Evolutionary conservation across 441 rosid genomes (phyloP), one percentile per base, ranked within the genome.

Genomic region (Caryocar brasiliense): DNA sequence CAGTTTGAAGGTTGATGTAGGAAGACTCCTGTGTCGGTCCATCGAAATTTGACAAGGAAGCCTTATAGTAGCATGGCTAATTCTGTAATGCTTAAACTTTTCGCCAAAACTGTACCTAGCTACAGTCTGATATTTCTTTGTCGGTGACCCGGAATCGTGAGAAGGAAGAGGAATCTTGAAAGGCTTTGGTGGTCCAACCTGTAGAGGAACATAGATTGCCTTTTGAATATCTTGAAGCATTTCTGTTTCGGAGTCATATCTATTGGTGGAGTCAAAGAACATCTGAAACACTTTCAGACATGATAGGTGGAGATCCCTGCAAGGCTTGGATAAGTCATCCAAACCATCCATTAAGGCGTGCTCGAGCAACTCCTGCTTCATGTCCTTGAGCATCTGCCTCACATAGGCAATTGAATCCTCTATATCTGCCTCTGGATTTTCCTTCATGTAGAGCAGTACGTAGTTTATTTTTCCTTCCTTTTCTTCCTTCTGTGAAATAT

Each of bases 231-330:
- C 93, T 5, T 52, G 52, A 53, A 81, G 49, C 68, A 81, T 42
- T 10, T 58, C 73, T 0, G 65, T 61, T 32, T 62, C 43, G 1
- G 88, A 75, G 55, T 81, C 83, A 21, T 52, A 83, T 44, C 68
- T 61, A 21, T 81, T 84, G 54, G 66, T 64, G 22, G 80, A 65
- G 68, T 75, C 39, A 51, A 56, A 81, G 60, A 84, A 84, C 88
- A 84, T 79, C n/a, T 71, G 60, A 65, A 80, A 82, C 11, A 60
- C 64, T 61, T 79, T 81, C 45, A 58, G 22, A 39, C 72, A 41
- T 1, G 74, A 61, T 50, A 81, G 59, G 42, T 84, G 83, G 9
- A 84, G 69, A 7, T 23, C 73, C 58, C 63, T 79, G 61, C 55
- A 51, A 2, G 59, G 7, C 26, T 52, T 56, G 7, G 93, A 66